phyloP scores from a whole-genome alignment of 768 basidiomycete species.

The Boletus vermiculosoides region DNA sequence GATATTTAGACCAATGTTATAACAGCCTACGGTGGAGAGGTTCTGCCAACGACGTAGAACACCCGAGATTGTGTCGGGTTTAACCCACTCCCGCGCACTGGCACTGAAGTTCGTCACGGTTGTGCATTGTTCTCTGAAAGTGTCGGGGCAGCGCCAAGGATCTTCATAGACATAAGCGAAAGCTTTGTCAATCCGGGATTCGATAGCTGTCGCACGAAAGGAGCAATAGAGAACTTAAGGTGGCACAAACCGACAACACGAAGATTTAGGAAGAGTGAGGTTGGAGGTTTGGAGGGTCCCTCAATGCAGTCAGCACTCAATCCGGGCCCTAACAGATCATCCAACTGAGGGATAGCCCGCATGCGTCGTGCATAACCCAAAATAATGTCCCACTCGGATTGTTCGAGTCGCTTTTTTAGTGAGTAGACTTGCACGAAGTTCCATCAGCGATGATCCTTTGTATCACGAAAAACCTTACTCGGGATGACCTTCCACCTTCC shows the following conservation, averaged over 20 bases:
- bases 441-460: background rate
- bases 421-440: background rate
- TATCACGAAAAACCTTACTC: background rate
- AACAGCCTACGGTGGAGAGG: background rate
- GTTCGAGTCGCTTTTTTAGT: background rate
- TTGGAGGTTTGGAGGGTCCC: constrained; percentile 1
- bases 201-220: constrained; percentile 11
- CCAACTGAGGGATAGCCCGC: background rate
- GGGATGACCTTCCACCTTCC: background rate
- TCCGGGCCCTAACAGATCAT: background rate
- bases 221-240: background rate
- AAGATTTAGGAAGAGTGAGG: constrained; percentile 12
- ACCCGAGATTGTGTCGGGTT: background rate
- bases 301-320: background rate
- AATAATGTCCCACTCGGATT: constrained; percentile 7
- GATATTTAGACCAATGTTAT: too few species aligned
- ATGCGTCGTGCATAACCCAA: constrained; percentile 12
- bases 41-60: constrained; percentile 9
- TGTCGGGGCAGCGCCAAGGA: background rate
- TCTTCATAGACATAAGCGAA: background rate
- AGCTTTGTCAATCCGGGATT: background rate
- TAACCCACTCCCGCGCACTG: too few species aligned
- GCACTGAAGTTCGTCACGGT: background rate
- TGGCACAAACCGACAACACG: background rate
- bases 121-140: constrained; percentile 2